Conservation (phyloP, 495 filamentous ascomycete species). For the Bacidia gigantensis region DNA sequence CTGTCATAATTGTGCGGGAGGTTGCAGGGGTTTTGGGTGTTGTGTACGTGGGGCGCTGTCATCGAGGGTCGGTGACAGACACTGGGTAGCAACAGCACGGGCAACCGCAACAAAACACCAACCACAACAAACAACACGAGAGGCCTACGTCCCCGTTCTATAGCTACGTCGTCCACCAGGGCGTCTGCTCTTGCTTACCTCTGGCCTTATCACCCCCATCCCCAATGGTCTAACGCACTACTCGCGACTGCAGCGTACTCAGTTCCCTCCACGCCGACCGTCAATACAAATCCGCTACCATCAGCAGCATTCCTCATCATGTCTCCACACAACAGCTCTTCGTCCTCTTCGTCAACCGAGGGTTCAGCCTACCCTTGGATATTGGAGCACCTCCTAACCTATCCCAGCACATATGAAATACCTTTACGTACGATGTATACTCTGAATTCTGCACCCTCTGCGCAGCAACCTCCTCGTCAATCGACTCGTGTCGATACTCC, state of each 20-base stretch:
- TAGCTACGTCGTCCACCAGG: not conserved
- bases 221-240: not conserved
- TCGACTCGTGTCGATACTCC: slow-evolving; percentile 22
- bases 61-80: not conserved
- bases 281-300: not conserved
- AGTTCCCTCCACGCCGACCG: not conserved
- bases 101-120: not conserved
- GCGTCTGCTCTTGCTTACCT: not conserved
- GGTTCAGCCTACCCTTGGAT: slow-evolving; percentile 43
- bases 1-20: not conserved
- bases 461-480: slow-evolving; percentile 27
- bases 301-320: slow-evolving; percentile 2
- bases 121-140: not conserved
- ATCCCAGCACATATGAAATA: slow-evolving; percentile 55
- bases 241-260: not conserved
- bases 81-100: not conserved
- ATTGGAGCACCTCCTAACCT: slow-evolving; percentile 54
- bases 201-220: not conserved
- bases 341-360: slow-evolving; percentile 22
- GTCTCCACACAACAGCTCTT: slow-evolving; percentile 14
- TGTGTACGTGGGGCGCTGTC: not conserved
- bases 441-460: slow-evolving; percentile 47
- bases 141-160: not conserved
- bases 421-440: slow-evolving; percentile 63
- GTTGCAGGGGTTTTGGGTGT: not conserved